Evolutionary conservation across 2,329 filamentous ascomycete species (phyloP).

Genomic region (Byssoonygena ceratinophila): DNA sequence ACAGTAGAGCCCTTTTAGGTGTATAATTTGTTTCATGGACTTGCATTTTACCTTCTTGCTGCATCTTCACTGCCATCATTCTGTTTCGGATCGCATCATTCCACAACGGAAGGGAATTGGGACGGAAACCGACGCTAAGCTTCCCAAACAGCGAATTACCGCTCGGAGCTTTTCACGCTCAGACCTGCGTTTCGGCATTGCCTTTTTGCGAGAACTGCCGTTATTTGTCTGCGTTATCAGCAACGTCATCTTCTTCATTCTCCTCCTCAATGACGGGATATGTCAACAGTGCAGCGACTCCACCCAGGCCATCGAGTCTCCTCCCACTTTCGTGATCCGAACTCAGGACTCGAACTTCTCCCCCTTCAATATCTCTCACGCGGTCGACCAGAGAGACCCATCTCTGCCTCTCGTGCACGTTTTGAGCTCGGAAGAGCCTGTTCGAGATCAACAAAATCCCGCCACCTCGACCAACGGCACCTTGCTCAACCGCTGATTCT

Average conservation of each 20-base stretch:
- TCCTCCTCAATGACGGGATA: conserved; percentile 78
- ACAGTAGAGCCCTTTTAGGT: too few species aligned
- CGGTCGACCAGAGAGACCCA: conserved; percentile 82
- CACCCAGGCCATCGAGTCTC: conserved; percentile 69
- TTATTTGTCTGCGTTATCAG: conserved; percentile 32
- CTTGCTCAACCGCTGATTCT: conserved; percentile 69
- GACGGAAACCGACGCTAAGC: too few species aligned
- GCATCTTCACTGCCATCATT: too few species aligned
- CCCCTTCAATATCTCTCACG: conserved; percentile 69
- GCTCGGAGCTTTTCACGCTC: too few species aligned
- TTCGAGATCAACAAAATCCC: conserved; percentile 81
- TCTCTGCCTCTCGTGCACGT: conserved; percentile 62
- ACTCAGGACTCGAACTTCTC: conserved; percentile 79
- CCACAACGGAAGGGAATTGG: too few species aligned
- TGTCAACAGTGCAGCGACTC: conserved; percentile 80
- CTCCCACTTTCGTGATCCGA: conserved; percentile 90
- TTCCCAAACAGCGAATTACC: too few species aligned
- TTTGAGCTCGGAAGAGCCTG: conserved; percentile 71
- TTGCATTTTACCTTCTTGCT: too few species aligned
- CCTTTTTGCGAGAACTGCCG: too few species aligned
- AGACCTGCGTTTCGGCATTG: too few species aligned
- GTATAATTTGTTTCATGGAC: too few species aligned
- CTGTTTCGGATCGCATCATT: too few species aligned
- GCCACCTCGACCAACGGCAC: conserved; percentile 77
- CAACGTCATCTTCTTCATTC: conserved; percentile 48